phyloP scores from a whole-genome alignment of 768 basidiomycete species.

The Lentinula raphanica region DNA sequence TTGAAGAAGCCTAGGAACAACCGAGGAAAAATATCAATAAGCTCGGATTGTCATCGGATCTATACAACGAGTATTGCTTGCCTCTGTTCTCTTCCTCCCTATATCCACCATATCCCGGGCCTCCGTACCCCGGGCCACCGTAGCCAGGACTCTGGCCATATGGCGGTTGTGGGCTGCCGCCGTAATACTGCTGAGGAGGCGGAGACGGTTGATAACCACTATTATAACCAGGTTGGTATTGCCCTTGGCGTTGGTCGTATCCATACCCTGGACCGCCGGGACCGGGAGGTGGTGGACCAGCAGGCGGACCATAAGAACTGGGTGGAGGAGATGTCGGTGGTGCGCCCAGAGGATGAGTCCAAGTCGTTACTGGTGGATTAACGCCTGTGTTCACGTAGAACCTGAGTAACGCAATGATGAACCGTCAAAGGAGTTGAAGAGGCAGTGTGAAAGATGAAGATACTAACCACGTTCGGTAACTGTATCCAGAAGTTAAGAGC shows the following conservation, averaged over 20 bases:
- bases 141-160: slow-evolving; percentile 14
- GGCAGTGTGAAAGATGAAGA: neutral
- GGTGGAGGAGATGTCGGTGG: slow-evolving; percentile 32
- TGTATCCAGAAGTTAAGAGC: slow-evolving; percentile 26
- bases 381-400: slow-evolving; percentile 70
- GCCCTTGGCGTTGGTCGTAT: slow-evolving; percentile 21
- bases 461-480: slow-evolving; percentile 63
- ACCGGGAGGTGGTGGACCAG: slow-evolving; percentile 10
- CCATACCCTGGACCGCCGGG: slow-evolving; percentile 18
- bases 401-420: slow-evolving; percentile 32
- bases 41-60: neutral
- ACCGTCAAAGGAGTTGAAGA: neutral
- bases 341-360: slow-evolving; percentile 67
- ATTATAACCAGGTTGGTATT: slow-evolving; percentile 22
- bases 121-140: neutral
- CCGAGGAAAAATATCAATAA: neutral
- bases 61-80: slow-evolving; percentile 2
- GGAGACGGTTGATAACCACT: slow-evolving; percentile 19
- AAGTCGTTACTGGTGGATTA: slow-evolving; percentile 58
- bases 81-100: slow-evolving; percentile 19
- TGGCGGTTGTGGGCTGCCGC: slow-evolving; percentile 14
- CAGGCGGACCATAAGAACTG: slow-evolving; percentile 32
- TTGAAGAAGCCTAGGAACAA: slow-evolving; percentile 30
- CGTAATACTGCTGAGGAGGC: slow-evolving; percentile 21
- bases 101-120: slow-evolving; percentile 10